Percentiles rank a stretch among this genome's conserved stretches.
Evolutionary conservation across 768 basidiomycete genomes (phyloP).

Genomic region (Collybia mongolica): DNA sequence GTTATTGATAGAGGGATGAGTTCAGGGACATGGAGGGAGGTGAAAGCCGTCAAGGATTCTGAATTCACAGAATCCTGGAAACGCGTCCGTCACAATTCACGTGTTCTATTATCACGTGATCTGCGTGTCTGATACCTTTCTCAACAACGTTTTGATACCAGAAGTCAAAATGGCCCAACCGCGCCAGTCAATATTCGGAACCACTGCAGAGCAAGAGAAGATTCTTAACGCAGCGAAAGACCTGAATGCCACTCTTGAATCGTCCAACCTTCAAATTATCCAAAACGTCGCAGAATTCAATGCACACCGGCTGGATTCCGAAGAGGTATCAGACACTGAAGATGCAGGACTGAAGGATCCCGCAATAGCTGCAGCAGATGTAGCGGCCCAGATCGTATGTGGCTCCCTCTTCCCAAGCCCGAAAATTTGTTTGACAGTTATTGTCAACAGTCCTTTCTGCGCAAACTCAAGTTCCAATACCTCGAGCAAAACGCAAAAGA

Average conservation of each 20-base stretch:
- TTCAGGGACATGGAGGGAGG: too few species aligned
- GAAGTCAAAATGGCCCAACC: conserved; percentile 2
- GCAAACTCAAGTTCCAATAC: conserved; percentile 87
- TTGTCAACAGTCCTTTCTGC: conserved; percentile 56
- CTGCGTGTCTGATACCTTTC: too few species aligned
- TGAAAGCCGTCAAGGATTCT: too few species aligned
- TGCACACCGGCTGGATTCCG: conserved; percentile 30
- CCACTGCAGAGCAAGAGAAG: conserved; percentile 30
- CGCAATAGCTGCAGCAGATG: conserved; percentile 53
- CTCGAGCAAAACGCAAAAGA: conserved; percentile 90
- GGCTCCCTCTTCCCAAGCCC: not conserved
- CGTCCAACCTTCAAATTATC: conserved; percentile 35
- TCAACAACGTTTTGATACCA: not conserved
- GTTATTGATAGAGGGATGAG: too few species aligned
- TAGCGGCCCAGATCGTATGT: conserved; percentile 61
- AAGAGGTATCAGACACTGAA: conserved; percentile 35
- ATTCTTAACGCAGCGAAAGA: conserved; percentile 30
- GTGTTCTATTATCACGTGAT: not conserved
- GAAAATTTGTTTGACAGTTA: not conserved
- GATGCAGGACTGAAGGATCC: conserved; percentile 46
- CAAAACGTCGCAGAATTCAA: conserved; percentile 35
- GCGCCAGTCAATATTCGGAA: conserved; percentile 13
- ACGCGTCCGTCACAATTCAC: not conserved
- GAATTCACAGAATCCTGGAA: conserved; percentile 25
- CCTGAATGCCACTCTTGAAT: conserved; percentile 32